Base-by-base conservation (phyloP, 2,329 filamentous ascomycete species). In the Mycocentrospora acerina region DNA sequence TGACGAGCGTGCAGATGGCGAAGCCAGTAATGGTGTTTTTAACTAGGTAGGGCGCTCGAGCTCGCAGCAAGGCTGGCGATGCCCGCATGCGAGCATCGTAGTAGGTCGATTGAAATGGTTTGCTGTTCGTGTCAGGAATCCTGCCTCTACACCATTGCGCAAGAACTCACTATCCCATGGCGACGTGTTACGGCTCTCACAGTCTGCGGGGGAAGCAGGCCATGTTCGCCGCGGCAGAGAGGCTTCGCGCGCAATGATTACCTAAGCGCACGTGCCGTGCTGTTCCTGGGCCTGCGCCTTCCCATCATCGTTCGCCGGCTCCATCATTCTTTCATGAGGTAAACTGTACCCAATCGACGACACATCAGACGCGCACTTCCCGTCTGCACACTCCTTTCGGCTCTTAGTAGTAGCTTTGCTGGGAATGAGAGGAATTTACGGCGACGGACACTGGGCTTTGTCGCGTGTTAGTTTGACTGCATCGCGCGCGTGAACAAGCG, bases 41-140 rank as follows among this genome's bases (percentile, higher is more conserved):
- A 69, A 96, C 72, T 27, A 98, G 78, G 68, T 94, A 98, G 33
- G 93, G 93, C 57, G 88, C 83, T 58, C 94, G 84, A 39, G 93
- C 91, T 63, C 93, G 88, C 66, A 96, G 85, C 51, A 98, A 83
- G 39, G 94, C 88, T 32, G 90, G 85, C 45, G 88, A 87, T 70
- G 94, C 90, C 51, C 86, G 84, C 72, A 87, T 87, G 62, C 86
- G 79, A 64, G 84, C 83, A 71, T 95, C 88, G 77, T 97, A 98
- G 78, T 98, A 98, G 51, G 88, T 90, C 22, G 84, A 86, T 60
- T 75, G 73, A 34, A 83, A 83, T 62, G 47, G 64, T 46, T 56
- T 57, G 50, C 62, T 66, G 50, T 9, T 14, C 32, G 13, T 15
- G 37, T 62, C 28, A 62, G 51, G 25, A 35, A 13, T 14, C 5